These are phyloP conservation scores for Echites panduratus DNA, from an alignment of 257 asterid species.

Conservation along the genomic window DNA sequence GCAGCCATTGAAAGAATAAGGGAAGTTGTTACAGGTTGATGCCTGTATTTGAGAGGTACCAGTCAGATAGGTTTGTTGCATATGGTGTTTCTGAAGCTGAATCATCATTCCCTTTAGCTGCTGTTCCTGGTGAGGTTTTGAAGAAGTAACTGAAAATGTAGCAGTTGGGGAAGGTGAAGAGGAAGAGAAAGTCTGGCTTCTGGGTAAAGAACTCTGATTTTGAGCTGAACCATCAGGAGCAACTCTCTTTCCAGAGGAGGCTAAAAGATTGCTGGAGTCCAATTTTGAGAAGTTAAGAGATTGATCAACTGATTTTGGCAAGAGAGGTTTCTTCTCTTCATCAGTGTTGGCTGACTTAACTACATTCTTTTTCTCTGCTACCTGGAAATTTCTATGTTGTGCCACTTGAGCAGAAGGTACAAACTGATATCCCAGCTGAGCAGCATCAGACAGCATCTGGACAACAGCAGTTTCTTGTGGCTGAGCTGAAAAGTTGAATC, in stretches of 20 bases:
- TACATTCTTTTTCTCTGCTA: constrained; percentile 29
- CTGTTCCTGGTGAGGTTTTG: constrained; percentile 23
- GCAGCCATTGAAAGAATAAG: constrained; percentile 18
- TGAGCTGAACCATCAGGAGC: constrained; percentile 29
- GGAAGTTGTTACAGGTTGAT: constrained; percentile 14
- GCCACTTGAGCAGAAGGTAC: constrained; percentile 7
- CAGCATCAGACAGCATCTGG: constrained; percentile 43
- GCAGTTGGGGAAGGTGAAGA: constrained; percentile 14
- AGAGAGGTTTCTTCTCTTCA: constrained; percentile 10
- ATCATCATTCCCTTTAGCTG: constrained; percentile 25
- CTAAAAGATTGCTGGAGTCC: constrained; percentile 18
- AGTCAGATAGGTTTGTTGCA: constrained; percentile 30
- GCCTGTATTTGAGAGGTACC: constrained; percentile 22
- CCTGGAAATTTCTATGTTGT: constrained; percentile 28
- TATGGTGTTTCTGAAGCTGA: constrained; percentile 30
- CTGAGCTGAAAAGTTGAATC: constrained; percentile 30
- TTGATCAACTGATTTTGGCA: constrained; percentile 16
- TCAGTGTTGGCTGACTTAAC: constrained; percentile 3
- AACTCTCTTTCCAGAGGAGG: constrained; percentile 20
- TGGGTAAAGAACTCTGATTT: constrained; percentile 20
- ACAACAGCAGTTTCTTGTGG: constrained; percentile 27
- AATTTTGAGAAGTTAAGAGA: constrained; percentile 22
- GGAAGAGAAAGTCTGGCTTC: constrained; percentile 21
- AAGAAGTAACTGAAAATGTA: constrained; percentile 12
- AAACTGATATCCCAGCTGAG: constrained; percentile 31